These are phyloP conservation scores for Kandelia obovata DNA, from an alignment of 345 rosid genomes.

Conservation along the genomic window DNA sequence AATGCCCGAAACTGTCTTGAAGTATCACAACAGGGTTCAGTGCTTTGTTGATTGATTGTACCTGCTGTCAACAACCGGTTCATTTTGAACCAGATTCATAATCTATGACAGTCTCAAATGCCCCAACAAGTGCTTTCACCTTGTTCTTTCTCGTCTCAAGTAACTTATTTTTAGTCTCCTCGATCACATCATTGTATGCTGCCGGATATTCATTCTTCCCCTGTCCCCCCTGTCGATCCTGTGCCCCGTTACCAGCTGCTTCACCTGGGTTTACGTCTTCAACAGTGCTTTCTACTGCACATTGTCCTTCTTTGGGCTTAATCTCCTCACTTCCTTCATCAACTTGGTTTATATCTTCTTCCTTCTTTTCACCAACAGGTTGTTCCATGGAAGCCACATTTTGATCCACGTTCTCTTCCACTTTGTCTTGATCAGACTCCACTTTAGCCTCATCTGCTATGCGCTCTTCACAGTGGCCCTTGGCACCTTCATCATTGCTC, in stretches of 20 bases:
- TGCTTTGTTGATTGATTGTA: not conserved
- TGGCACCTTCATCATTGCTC: not conserved
- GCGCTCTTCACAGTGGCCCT: conserved; percentile 20
- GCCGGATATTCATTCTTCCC: conserved; percentile 59
- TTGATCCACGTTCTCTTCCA: not conserved
- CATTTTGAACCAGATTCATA: conserved; percentile 51
- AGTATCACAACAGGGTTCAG: no score
- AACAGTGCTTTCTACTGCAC: not conserved
- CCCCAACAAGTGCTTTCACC: conserved; percentile 82
- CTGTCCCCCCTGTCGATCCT: conserved; percentile 25
- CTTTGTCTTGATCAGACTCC: conserved; percentile 7
- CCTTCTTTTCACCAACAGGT: conserved; percentile 2
- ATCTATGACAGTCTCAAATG: conserved; percentile 87
- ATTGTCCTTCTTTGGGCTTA: conserved; percentile 4
- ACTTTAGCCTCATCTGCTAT: conserved; percentile 21
- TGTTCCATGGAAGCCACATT: conserved; percentile 5
- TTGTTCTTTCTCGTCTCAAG: conserved; percentile 74
- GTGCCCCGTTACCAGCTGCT: conserved; percentile 1
- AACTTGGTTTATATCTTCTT: not conserved
- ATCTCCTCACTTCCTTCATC: conserved; percentile 7
- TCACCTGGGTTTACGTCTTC: conserved; percentile 1
- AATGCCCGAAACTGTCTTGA: no score
- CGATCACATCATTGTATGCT: conserved; percentile 80
- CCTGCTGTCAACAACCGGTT: not conserved
- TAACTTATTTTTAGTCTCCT: conserved; percentile 64